phyloP scores from a whole-genome alignment of 2,329 filamentous ascomycete species.

The Ascochyta fabae region DNA sequence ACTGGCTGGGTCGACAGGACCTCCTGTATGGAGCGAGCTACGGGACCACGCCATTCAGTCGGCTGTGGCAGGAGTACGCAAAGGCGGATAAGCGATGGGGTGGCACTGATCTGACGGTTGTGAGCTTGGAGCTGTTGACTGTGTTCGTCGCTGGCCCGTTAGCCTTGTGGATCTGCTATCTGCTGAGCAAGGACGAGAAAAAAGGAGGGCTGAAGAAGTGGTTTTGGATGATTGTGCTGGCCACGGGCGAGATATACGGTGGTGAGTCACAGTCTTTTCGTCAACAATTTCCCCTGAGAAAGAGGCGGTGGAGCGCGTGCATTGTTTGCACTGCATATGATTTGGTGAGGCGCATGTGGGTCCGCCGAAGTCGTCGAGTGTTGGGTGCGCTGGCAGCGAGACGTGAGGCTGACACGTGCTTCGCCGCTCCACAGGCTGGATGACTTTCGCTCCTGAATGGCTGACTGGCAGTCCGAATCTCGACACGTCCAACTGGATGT shows the following conservation, averaged over 20 bases:
- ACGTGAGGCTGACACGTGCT: slow-evolving; percentile 48
- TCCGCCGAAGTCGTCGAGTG: slow-evolving; percentile 25
- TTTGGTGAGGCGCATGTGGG: slow-evolving; percentile 31
- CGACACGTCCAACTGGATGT: slow-evolving; percentile 66
- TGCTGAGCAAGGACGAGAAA: slow-evolving; percentile 52
- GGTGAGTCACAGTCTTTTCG: slow-evolving; percentile 43
- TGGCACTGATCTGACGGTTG: slow-evolving; percentile 63
- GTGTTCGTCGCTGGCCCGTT: slow-evolving; percentile 65
- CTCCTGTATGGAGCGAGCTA: slow-evolving; percentile 67
- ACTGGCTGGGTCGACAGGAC: slow-evolving; percentile 62
- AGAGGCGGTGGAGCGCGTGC: slow-evolving; percentile 18
- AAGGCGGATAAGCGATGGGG: slow-evolving; percentile 69
- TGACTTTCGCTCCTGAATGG: slow-evolving; percentile 72
- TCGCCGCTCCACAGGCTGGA: slow-evolving; percentile 56
- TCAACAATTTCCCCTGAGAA: slow-evolving; percentile 4
- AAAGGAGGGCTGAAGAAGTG: slow-evolving; percentile 48
- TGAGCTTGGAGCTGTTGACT: slow-evolving; percentile 67
- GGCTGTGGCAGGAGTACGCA: slow-evolving; percentile 70
- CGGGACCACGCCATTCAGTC: slow-evolving; percentile 59
- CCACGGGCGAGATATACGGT: slow-evolving; percentile 70
- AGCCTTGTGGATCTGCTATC: slow-evolving; percentile 63
- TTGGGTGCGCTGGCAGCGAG: slow-evolving; percentile 25
- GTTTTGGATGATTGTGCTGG: slow-evolving; percentile 65
- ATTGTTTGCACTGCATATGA: slow-evolving; percentile 16
- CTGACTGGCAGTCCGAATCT: slow-evolving; percentile 64